Evolutionary conservation across 345 rosid species (phyloP).

Genomic region (Diplotaxis tenuifolia): DNA sequence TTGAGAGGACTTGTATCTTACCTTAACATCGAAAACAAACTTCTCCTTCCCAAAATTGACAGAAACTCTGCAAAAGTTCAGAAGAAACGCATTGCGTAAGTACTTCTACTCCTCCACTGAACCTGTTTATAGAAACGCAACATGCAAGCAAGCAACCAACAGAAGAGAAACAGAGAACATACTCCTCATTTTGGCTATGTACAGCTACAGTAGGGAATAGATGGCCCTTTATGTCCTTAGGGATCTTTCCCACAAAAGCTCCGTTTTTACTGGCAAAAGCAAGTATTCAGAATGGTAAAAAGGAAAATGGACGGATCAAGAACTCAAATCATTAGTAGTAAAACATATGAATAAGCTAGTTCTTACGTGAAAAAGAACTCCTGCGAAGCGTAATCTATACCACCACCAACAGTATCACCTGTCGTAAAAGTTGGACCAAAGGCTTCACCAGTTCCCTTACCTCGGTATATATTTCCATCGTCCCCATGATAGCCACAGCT

Average conservation of each 20-base stretch:
- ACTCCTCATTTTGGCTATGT: slow-evolving; percentile 97
- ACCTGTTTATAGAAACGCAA: not conserved
- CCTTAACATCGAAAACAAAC: slow-evolving; percentile 86
- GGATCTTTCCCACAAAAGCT: slow-evolving; percentile 57
- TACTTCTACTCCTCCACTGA: slow-evolving; percentile 9
- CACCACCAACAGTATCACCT: slow-evolving; percentile 84
- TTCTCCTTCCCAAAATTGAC: slow-evolving; percentile 85
- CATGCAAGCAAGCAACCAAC: slow-evolving; percentile 12
- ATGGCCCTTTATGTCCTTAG: slow-evolving; percentile 67
- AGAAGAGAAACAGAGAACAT: slow-evolving; percentile 37
- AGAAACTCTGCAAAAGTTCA: slow-evolving; percentile 58
- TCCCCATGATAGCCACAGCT: slow-evolving; percentile 98
- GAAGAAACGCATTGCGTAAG: slow-evolving; percentile 18
- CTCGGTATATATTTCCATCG: slow-evolving; percentile 77
- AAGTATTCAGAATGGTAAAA: slow-evolving; percentile 5
- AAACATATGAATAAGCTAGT: not conserved
- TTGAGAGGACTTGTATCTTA: slow-evolving; percentile 28
- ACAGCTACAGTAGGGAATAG: slow-evolving; percentile 89
- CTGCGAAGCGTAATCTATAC: slow-evolving; percentile 82
- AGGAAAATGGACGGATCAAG: not conserved
- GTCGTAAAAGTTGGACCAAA: slow-evolving; percentile 83
- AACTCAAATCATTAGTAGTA: not conserved
- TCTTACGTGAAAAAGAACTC: slow-evolving; percentile 97
- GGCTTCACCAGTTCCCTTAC: slow-evolving; percentile 69
- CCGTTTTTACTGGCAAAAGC: slow-evolving; percentile 75